phyloP scores from a whole-genome alignment of 129 eudicot genomes.

The Glebionis coronaria region DNA sequence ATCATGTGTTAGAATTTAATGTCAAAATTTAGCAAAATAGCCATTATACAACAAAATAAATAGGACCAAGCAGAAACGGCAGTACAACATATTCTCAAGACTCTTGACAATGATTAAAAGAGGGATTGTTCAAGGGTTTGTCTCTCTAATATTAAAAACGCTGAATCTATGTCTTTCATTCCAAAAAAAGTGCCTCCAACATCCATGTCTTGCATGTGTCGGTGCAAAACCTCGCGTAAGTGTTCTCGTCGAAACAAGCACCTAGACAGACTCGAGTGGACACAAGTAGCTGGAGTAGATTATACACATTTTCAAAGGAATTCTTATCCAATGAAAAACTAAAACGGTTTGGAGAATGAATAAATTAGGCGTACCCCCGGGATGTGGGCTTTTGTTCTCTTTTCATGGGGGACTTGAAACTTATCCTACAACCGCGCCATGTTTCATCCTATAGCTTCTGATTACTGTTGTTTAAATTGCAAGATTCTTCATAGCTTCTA shows the following conservation, averaged over 20 bases:
- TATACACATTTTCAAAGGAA: constrained; percentile 56
- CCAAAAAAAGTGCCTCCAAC: background rate
- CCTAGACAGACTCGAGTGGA: constrained; percentile 9
- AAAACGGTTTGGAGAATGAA: constrained; percentile 11
- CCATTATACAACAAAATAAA: constrained; percentile 25
- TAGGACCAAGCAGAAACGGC: constrained; percentile 9
- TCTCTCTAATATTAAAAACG: constrained; percentile 15
- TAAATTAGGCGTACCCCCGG: background rate
- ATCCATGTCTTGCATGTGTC: background rate
- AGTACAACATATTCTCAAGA: constrained; percentile 34
- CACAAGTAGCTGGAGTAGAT: constrained; percentile 22
- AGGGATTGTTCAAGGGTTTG: background rate
- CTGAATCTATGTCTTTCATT: background rate
- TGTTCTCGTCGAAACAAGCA: constrained; percentile 2
- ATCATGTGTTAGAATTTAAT: background rate
- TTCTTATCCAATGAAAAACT: constrained; percentile 21
- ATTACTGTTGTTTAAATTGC: constrained; percentile 35
- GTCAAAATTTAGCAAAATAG: constrained; percentile 32
- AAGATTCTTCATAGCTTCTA: constrained; percentile 68
- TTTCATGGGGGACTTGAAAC: constrained; percentile 13
- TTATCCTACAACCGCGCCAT: constrained; percentile 31
- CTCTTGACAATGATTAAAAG: constrained; percentile 13
- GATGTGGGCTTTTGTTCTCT: background rate
- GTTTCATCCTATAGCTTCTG: constrained; percentile 14
- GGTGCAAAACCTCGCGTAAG: background rate